Evolutionary conservation across 257 asterid species (phyloP).

Genomic region (Rehmannia glutinosa): DNA sequence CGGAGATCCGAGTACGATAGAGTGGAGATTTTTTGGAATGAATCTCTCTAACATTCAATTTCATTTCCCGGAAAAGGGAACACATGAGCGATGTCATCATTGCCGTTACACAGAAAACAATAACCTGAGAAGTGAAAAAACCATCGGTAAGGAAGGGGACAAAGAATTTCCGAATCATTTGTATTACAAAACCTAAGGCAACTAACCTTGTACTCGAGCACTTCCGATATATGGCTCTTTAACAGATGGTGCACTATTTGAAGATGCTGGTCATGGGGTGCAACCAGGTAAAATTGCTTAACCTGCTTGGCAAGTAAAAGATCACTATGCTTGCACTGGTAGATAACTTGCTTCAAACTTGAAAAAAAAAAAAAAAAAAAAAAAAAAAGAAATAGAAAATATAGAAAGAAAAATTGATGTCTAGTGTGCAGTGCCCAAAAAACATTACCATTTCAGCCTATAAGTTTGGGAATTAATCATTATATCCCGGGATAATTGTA

Average conservation of each 20-base stretch:
- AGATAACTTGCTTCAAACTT: neutral
- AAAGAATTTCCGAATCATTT: neutral
- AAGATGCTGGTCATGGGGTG: constrained; percentile 73
- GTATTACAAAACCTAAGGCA: constrained; percentile 5
- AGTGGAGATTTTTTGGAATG: constrained; percentile 78
- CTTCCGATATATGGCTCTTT: constrained; percentile 60
- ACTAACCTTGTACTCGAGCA: constrained; percentile 70
- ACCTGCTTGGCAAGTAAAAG: constrained; percentile 47
- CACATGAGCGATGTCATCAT: constrained; percentile 81
- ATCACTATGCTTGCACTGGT: constrained; percentile 1
- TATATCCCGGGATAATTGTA: no score
- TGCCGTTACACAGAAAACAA: constrained; percentile 83
- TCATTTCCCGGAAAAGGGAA: constrained; percentile 75
- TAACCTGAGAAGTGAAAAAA: constrained; percentile 44
- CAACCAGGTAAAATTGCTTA: constrained; percentile 70
- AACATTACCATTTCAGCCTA: no score
- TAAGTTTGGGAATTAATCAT: no score
- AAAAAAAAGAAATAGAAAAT: neutral
- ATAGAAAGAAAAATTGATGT: no score
- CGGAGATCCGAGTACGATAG: constrained; percentile 68
- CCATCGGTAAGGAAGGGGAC: neutral
- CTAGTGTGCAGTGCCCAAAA: no score
- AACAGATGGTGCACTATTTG: constrained; percentile 65
- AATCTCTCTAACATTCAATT: constrained; percentile 73
- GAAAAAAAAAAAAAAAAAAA: neutral